phyloP scores from a whole-genome alignment of 1,284 basidiomycete species.

The Moesziomyces sp. region DNA sequence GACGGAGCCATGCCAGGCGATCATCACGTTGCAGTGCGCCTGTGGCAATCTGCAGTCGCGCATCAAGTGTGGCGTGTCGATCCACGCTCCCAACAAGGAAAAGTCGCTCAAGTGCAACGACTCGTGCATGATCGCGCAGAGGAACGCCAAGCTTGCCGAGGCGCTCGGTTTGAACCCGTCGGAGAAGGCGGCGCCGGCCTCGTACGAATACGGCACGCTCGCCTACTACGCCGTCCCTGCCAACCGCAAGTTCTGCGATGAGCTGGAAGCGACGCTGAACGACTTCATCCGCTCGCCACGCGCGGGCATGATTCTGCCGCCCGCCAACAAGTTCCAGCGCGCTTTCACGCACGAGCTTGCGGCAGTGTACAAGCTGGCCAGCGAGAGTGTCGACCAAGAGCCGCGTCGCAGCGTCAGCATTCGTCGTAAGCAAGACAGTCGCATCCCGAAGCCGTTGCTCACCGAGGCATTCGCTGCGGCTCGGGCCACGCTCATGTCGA shows the following conservation, averaged over 20 bases:
- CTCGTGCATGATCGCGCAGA: slow-evolving; percentile 61
- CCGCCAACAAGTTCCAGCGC: slow-evolving; percentile 51
- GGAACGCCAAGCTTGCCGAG: slow-evolving; percentile 65
- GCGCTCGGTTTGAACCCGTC: slow-evolving; percentile 61
- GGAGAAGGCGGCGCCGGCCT: slow-evolving; percentile 41
- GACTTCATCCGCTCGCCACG: slow-evolving; percentile 65
- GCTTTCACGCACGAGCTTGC: slow-evolving; percentile 62
- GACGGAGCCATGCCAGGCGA: slow-evolving; percentile 57
- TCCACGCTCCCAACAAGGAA: slow-evolving; percentile 45
- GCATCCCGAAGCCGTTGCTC: slow-evolving; percentile 55
- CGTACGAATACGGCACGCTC: slow-evolving; percentile 49
- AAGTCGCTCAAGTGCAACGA: slow-evolving; percentile 63
- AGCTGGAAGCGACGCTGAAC: slow-evolving; percentile 56
- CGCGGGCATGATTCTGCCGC: slow-evolving; percentile 55
- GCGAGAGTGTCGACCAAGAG: slow-evolving; percentile 58
- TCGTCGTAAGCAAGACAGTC: slow-evolving; percentile 55
- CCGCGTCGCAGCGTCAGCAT: slow-evolving; percentile 57
- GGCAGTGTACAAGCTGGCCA: slow-evolving; percentile 51
- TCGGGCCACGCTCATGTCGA: slow-evolving; percentile 27
- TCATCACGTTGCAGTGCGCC: slow-evolving; percentile 58
- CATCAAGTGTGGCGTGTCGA: slow-evolving; percentile 53
- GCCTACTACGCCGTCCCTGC: slow-evolving; percentile 47
- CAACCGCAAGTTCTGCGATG: slow-evolving; percentile 56
- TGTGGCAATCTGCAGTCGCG: slow-evolving; percentile 63
- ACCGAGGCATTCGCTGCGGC: slow-evolving; percentile 53